Conservation (phyloP, 2,329 filamentous ascomycete genomes). For the Penicillium paneum region DNA sequence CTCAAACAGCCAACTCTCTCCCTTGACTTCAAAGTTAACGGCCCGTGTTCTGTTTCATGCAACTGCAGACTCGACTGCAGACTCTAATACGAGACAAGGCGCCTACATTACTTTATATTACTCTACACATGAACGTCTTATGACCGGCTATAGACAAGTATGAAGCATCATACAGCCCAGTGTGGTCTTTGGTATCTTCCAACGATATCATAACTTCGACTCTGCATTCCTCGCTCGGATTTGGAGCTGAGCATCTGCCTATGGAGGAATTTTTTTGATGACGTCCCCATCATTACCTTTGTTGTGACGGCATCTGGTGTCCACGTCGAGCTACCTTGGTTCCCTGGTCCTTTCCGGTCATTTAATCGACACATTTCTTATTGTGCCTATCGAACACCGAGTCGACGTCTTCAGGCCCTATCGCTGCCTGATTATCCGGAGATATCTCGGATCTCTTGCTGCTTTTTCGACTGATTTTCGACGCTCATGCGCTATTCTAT, state of each 20-base stretch:
- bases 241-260: not conserved
- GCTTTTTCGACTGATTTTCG: not conserved
- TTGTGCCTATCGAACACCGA: not conserved
- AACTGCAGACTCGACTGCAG: too few relatives aligned
- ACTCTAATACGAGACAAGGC: too few relatives aligned
- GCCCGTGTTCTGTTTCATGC: too few relatives aligned
- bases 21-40: not conserved
- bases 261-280: not conserved
- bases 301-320: not conserved
- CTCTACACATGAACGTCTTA: too few relatives aligned
- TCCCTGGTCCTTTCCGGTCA: not conserved
- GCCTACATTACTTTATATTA: too few relatives aligned
- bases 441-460: not conserved
- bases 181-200: not conserved
- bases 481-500: not conserved
- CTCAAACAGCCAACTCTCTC: not conserved
- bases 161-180: not conserved
- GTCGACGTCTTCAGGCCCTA: not conserved
- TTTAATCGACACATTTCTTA: not conserved
- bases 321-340: not conserved
- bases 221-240: not conserved
- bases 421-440: not conserved
- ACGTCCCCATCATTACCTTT: not conserved
- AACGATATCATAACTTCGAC: not conserved
- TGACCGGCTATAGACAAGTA: too few relatives aligned